Evolutionary conservation across 768 basidiomycete species (phyloP).

Genomic region (Pleurotus citrinopileatus): DNA sequence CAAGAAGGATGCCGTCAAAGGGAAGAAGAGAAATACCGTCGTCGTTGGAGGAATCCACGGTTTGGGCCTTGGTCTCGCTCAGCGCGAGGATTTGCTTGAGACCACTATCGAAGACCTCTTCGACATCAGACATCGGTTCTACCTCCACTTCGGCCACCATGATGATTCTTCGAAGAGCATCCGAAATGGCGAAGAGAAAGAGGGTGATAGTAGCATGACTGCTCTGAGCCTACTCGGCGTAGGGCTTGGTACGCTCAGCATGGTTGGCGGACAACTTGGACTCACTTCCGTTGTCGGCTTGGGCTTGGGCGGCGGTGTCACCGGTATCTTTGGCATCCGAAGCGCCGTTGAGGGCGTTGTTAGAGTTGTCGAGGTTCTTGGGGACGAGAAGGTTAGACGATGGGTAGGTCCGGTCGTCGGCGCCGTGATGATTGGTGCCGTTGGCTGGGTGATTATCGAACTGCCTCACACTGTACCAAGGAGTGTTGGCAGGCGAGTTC

Average conservation of each 20-base stretch:
- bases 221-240: constrained; percentile 66
- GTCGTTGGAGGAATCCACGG: constrained; percentile 79
- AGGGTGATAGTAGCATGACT: constrained; percentile 19
- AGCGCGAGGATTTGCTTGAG: constrained; percentile 74
- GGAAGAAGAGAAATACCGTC: constrained; percentile 30
- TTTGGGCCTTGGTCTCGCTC: constrained; percentile 79
- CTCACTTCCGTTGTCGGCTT: not conserved
- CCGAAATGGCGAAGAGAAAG: not conserved
- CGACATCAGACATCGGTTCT: constrained; percentile 80
- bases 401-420: constrained; percentile 83
- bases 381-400: constrained; percentile 59
- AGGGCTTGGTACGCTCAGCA: constrained; percentile 79
- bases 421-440: constrained; percentile 66
- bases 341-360: constrained; percentile 76
- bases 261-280: constrained; percentile 28
- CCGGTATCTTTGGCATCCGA: constrained; percentile 39
- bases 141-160: constrained; percentile 54
- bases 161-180: not conserved
- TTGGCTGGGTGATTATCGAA: constrained; percentile 81
- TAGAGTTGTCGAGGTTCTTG: constrained; percentile 73
- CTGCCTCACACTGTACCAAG: constrained; percentile 86
- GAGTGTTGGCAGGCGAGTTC: constrained; percentile 85
- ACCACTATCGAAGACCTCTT: constrained; percentile 82
- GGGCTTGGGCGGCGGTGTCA: not conserved
- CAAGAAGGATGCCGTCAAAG: constrained; percentile 25